Evolutionary conservation across 805 yeast species (phyloP).

Genomic region (Priceomyces haplophilus): DNA sequence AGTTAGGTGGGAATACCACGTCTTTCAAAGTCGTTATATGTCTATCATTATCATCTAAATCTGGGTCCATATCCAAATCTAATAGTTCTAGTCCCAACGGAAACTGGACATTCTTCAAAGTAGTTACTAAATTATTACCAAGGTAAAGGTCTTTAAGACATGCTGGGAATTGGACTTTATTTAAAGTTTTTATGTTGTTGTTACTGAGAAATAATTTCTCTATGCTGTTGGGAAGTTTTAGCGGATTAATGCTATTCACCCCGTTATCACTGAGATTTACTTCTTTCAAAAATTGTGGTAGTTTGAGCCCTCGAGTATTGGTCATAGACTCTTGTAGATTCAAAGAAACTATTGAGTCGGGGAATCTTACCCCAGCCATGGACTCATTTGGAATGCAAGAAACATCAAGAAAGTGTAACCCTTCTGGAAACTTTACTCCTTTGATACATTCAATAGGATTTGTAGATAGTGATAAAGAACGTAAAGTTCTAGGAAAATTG

Average conservation of each 20-base stretch:
- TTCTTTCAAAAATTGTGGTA: conserved; percentile 30
- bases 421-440: conserved; percentile 40
- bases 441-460: conserved; percentile 44
- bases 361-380: conserved; percentile 46
- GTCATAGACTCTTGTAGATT: conserved; percentile 45
- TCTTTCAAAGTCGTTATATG: conserved; percentile 41
- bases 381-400: conserved; percentile 45
- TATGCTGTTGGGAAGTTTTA: conserved; percentile 40
- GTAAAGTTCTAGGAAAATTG: conserved; percentile 32
- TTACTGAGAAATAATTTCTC: conserved; percentile 34
- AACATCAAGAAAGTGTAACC: conserved; percentile 33
- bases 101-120: conserved; percentile 41
- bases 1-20: conserved; percentile 34
- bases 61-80: conserved; percentile 42
- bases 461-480: conserved; percentile 27
- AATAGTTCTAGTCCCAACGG: conserved; percentile 37
- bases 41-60: conserved; percentile 39
- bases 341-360: conserved; percentile 34
- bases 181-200: conserved; percentile 44
- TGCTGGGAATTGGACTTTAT: conserved; percentile 40
- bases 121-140: conserved; percentile 43
- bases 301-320: conserved; percentile 40
- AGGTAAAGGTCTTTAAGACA: conserved; percentile 33
- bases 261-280: conserved; percentile 38
- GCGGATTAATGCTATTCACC: conserved; percentile 44